phyloP scores from a whole-genome alignment of 768 basidiomycete genomes.

The Nevesoporus exiguus region DNA sequence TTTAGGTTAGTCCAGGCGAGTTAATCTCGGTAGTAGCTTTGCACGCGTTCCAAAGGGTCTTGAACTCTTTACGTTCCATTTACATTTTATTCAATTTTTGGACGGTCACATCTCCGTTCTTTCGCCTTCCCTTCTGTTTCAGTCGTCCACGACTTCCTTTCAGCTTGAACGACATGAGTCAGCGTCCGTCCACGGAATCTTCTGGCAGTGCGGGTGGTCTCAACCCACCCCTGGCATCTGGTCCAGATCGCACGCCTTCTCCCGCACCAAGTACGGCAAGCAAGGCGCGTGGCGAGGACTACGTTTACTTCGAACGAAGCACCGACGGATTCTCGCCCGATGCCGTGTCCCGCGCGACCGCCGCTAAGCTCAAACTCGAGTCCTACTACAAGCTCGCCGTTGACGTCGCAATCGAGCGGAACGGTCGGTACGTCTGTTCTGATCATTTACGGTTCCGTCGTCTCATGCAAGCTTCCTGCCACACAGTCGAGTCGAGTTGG shows the following conservation, averaged over 20 bases:
- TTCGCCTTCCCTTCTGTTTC: slow-evolving; percentile 1
- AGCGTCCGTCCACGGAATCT: slow-evolving; percentile 29
- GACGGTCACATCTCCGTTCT: slow-evolving; percentile 4
- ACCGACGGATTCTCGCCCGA: slow-evolving; percentile 80
- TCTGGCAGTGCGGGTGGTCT: slow-evolving; percentile 19
- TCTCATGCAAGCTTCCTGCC: slow-evolving; percentile 2
- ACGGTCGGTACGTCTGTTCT: slow-evolving; percentile 64
- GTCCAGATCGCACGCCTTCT: slow-evolving; percentile 29
- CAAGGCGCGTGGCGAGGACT: slow-evolving; percentile 44
- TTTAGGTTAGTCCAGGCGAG: neutral
- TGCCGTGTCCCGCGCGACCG: slow-evolving; percentile 84
- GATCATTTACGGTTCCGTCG: neutral
- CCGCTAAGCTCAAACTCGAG: slow-evolving; percentile 94
- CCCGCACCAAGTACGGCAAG: slow-evolving; percentile 31
- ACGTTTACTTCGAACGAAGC: slow-evolving; percentile 94
- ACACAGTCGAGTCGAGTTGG: slow-evolving; percentile 81
- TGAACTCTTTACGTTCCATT: slow-evolving; percentile 24
- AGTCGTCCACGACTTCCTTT: slow-evolving; percentile 3
- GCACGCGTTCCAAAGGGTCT: slow-evolving; percentile 7
- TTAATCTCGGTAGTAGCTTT: neutral
- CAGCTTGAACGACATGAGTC: slow-evolving; percentile 24
- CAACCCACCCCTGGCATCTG: slow-evolving; percentile 15
- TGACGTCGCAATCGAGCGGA: slow-evolving; percentile 92
- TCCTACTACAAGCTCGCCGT: slow-evolving; percentile 98
- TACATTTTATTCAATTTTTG: slow-evolving; percentile 14